phyloP scores from a whole-genome alignment of 75 land plant species.

The Cryptomeria japonica region DNA sequence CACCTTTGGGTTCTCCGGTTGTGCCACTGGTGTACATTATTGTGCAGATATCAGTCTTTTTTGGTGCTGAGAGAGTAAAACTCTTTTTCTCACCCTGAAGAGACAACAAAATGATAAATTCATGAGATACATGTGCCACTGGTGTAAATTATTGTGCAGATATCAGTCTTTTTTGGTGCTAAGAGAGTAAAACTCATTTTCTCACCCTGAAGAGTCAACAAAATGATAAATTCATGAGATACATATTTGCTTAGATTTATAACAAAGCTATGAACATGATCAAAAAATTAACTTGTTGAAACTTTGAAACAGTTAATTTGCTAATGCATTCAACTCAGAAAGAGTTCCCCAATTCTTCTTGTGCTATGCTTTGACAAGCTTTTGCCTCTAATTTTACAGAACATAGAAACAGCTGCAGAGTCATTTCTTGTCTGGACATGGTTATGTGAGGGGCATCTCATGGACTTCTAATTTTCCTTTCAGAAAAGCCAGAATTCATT shows the following conservation, averaged over 20 bases:
- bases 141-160: conserved; percentile 98
- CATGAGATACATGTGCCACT: no score
- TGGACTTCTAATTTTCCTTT: no score
- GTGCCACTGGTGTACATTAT: conserved; percentile 99
- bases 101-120: neutral
- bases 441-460: no score
- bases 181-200: conserved; percentile 59
- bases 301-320: no score
- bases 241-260: neutral
- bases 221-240: neutral
- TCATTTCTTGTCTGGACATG: no score
- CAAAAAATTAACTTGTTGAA: no score
- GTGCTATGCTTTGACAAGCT: no score
- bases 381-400: no score
- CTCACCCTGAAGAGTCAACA: conserved; percentile 51
- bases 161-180: conserved; percentile 64
- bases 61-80: conserved; percentile 62
- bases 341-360: no score
- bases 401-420: no score
- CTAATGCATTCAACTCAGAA: no score
- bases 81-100: conserved; percentile 67
- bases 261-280: neutral
- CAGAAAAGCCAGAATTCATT: no score
- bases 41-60: conserved; percentile 78
- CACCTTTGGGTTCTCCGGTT: conserved; percentile 99